Conservation (phyloP, 2,329 filamentous ascomycete genomes). For the Colletotrichum tamarilloi region DNA sequence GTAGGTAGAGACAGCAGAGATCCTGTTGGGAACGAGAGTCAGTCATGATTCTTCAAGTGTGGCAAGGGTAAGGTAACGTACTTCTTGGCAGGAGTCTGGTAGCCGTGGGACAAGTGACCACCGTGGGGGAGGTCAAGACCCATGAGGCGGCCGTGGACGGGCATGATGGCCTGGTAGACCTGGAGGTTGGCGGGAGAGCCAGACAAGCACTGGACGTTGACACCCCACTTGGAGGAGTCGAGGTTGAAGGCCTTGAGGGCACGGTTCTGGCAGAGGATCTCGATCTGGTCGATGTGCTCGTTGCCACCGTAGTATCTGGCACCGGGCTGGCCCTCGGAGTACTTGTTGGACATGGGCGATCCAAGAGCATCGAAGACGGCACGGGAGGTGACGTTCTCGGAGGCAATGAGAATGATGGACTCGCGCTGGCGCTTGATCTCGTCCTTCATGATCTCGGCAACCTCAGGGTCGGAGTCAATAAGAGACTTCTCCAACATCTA, state of each 20-base stretch:
- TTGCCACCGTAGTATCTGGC: constrained; percentile 99
- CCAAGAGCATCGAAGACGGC: constrained; percentile 98
- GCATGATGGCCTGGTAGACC: constrained; percentile 98
- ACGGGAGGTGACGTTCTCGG: constrained; percentile 98
- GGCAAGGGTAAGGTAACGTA: constrained; percentile 51
- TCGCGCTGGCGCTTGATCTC: constrained; percentile 98
- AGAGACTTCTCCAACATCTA: constrained; percentile 97
- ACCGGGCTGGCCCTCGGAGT: constrained; percentile 98
- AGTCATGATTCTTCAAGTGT: neutral
- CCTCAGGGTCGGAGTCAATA: constrained; percentile 90
- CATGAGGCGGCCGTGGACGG: constrained; percentile 95
- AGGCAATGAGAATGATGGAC: constrained; percentile 98
- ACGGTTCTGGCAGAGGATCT: constrained; percentile 93
- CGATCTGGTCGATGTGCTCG: constrained; percentile 97
- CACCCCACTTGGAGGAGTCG: constrained; percentile 91
- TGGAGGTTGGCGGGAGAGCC: constrained; percentile 97
- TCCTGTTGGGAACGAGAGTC: constrained; percentile 58
- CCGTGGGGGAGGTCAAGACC: constrained; percentile 94
- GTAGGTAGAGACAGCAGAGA: constrained; percentile 97
- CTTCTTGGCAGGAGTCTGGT: constrained; percentile 96
- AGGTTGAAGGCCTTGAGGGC: constrained; percentile 92
- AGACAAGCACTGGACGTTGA: constrained; percentile 95
- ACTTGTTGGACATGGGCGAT: constrained; percentile 97
- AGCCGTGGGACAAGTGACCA: constrained; percentile 95
- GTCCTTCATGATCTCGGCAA: constrained; percentile 95